Evolutionary conservation across 208 protist species (phyloP).

Genomic region (Kentomonas sorsogonicus): DNA sequence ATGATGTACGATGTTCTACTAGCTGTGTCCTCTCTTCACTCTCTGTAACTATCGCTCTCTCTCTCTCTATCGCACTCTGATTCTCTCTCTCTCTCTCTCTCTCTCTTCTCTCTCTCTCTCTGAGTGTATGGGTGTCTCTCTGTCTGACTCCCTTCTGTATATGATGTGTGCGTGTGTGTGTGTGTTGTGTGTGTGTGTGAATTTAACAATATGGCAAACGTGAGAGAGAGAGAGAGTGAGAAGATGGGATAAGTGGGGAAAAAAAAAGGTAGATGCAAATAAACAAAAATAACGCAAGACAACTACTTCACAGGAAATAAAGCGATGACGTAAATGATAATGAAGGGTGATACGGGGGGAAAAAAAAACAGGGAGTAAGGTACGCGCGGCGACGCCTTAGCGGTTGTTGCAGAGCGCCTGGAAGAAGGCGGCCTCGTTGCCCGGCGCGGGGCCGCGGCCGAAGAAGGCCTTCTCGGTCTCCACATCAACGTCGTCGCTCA

Average conservation of each 20-base stretch:
- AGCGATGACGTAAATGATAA: no score
- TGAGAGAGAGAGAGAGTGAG: no score
- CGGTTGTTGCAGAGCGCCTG: slow-evolving; percentile 40
- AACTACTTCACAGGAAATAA: no score
- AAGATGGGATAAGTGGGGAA: no score
- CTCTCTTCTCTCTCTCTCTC: slow-evolving; percentile 13
- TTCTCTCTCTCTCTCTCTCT: slow-evolving; percentile 9
- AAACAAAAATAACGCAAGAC: no score
- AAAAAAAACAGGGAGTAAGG: slow-evolving; percentile 2
- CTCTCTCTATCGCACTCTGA: slow-evolving; percentile 5
- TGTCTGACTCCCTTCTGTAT: background rate
- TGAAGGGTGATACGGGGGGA: no score
- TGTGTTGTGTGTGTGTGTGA: no score
- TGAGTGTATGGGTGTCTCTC: background rate
- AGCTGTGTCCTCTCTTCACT: slow-evolving; percentile 4
- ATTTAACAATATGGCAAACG: no score
- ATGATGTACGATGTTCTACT: slow-evolving; percentile 8
- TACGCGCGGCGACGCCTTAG: background rate
- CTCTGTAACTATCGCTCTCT: slow-evolving; percentile 12
- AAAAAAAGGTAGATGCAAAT: no score
- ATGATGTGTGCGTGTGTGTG: background rate
- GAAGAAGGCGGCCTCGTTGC: slow-evolving; percentile 79
- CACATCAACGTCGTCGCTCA: slow-evolving; percentile 84
- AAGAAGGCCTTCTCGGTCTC: slow-evolving; percentile 81
- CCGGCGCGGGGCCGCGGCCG: slow-evolving; percentile 69